phyloP scores from a whole-genome alignment of 768 basidiomycete species.

The Kwoniella sp. region DNA sequence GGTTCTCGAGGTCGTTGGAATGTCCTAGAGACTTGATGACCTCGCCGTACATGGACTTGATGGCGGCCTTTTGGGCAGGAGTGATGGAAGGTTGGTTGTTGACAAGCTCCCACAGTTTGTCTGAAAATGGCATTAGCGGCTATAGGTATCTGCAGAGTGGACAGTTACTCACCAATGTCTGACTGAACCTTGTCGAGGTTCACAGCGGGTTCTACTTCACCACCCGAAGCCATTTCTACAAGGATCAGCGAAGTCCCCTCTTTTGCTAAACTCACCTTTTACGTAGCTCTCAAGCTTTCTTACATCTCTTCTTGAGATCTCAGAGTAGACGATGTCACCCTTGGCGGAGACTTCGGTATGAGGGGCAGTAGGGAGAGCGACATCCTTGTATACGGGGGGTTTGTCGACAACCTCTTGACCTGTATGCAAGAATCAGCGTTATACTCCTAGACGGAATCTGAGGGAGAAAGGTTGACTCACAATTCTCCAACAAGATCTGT shows the following conservation, averaged over 20 bases:
- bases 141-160: background rate
- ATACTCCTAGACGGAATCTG: background rate
- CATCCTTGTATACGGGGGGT: slow-evolving; percentile 49
- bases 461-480: slow-evolving; percentile 24
- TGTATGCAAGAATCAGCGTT: slow-evolving; percentile 2
- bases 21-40: slow-evolving; percentile 91
- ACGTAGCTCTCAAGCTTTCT: slow-evolving; percentile 96
- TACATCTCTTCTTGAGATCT: slow-evolving; percentile 92
- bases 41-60: slow-evolving; percentile 79
- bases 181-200: slow-evolving; percentile 98
- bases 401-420: slow-evolving; percentile 51
- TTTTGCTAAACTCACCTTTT: slow-evolving; percentile 39
- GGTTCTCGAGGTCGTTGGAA: slow-evolving; percentile 31
- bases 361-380: slow-evolving; percentile 98
- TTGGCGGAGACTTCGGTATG: slow-evolving; percentile 88
- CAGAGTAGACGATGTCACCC: slow-evolving; percentile 92
- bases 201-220: slow-evolving; percentile 76
- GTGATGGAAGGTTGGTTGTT: slow-evolving; percentile 96
- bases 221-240: slow-evolving; percentile 93
- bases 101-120: slow-evolving; percentile 96
- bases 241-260: background rate
- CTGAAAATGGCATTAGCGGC: slow-evolving; percentile 25
- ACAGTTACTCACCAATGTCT: slow-evolving; percentile 63
- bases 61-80: slow-evolving; percentile 77
- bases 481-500: slow-evolving; percentile 89